A percentile compares a stretch with the other conserved stretches of the same genome.
These are phyloP conservation scores for Metschnikowia lunata DNA, from an alignment of 805 yeast genomes.

Conservation along the genomic window DNA sequence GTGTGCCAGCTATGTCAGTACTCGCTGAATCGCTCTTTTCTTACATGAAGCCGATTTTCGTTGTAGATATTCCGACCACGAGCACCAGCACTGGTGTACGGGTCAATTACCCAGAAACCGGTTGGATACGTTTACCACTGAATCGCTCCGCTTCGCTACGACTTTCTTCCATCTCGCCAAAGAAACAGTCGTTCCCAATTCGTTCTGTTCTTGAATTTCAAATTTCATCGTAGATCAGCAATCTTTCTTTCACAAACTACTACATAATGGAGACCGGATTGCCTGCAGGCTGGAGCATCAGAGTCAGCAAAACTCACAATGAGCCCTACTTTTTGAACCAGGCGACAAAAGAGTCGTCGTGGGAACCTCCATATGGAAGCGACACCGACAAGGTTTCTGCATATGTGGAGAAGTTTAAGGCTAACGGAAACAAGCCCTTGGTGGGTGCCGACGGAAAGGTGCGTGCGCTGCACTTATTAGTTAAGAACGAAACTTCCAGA, in stretches of 20 bases:
- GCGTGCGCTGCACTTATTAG: conserved; percentile 73
- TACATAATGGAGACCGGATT: conserved; percentile 56
- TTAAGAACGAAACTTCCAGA: conserved; percentile 79
- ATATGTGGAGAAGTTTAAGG: conserved; percentile 46
- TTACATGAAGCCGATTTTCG: no score
- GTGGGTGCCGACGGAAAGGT: conserved; percentile 50
- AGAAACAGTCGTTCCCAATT: no score
- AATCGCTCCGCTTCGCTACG: no score
- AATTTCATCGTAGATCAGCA: no score
- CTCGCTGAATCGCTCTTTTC: no score
- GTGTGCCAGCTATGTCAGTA: no score
- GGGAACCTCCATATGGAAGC: conserved; percentile 91
- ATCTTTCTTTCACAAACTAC: background rate
- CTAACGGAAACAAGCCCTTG: conserved; percentile 27
- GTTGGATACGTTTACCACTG: no score
- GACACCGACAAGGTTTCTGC: conserved; percentile 53
- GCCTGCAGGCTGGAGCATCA: conserved; percentile 81
- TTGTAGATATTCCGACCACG: no score
- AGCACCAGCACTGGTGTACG: no score
- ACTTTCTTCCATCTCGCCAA: no score
- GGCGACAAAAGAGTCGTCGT: conserved; percentile 65
- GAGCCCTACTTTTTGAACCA: conserved; percentile 80
- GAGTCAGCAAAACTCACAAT: conserved; percentile 72
- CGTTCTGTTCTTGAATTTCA: no score
- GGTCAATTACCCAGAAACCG: no score